These are phyloP conservation scores for Brettanomyces bruxellensis DNA, from an alignment of 805 yeast species.

Conservation along the genomic window DNA sequence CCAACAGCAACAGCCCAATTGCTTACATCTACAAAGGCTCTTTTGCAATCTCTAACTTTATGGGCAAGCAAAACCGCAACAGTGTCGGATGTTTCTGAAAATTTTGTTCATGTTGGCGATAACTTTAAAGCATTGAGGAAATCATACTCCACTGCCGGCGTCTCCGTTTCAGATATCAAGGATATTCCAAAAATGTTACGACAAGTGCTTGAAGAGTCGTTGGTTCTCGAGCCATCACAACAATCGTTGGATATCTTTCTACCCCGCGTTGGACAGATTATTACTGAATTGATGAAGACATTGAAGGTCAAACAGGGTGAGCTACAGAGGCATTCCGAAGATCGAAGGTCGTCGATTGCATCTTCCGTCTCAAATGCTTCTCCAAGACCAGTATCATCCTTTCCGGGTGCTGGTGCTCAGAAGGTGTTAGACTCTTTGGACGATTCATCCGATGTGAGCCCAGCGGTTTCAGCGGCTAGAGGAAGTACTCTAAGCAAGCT, in stretches of 20 bases:
- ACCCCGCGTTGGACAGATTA: constrained; percentile 79
- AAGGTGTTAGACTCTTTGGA: not conserved
- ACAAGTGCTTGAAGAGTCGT: constrained; percentile 72
- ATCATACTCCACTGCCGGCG: constrained; percentile 69
- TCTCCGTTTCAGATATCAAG: constrained; percentile 75
- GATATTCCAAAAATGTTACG: constrained; percentile 84
- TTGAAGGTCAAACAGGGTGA: constrained; percentile 70
- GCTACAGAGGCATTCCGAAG: constrained; percentile 6
- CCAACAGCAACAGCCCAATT: constrained; percentile 48
- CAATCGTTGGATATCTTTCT: constrained; percentile 69
- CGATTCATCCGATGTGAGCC: not conserved
- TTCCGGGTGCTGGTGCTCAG: too few species aligned
- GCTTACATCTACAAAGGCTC: constrained; percentile 79
- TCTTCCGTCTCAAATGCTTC: not conserved
- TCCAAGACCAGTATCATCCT: constrained; percentile 1
- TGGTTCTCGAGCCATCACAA: constrained; percentile 79
- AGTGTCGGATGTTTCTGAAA: constrained; percentile 80
- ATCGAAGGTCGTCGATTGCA: not conserved
- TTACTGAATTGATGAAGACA: constrained; percentile 69
- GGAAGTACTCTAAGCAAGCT: not conserved
- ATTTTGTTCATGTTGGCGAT: constrained; percentile 86
- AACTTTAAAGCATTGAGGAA: constrained; percentile 83
- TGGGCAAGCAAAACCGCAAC: constrained; percentile 83
- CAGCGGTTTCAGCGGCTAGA: not conserved
- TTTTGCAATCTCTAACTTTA: constrained; percentile 75